phyloP scores from a whole-genome alignment of 148 eudicot species.

The Silene latifolia region DNA sequence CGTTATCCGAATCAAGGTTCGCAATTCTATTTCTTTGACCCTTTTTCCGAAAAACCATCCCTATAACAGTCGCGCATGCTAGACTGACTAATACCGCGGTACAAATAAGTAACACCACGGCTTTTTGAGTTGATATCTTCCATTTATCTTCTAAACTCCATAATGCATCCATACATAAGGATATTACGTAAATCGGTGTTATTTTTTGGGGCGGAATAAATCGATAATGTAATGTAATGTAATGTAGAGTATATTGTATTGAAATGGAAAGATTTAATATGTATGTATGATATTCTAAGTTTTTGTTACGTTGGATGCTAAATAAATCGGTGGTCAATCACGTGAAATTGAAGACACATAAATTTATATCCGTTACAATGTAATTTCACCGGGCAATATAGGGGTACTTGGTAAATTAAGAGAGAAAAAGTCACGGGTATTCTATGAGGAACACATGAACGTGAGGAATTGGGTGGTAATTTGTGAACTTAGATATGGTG shows the following conservation, averaged over 20 bases:
- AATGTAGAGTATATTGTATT: slow-evolving; percentile 1
- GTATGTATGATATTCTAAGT: not conserved
- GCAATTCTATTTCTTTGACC: slow-evolving; percentile 11
- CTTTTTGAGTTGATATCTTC: slow-evolving; percentile 55
- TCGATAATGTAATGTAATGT: not conserved
- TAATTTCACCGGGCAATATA: not conserved
- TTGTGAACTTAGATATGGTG: not conserved
- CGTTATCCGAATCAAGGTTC: slow-evolving; percentile 11
- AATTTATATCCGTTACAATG: slow-evolving; percentile 6
- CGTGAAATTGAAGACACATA: not conserved
- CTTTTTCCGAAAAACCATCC: slow-evolving; percentile 19
- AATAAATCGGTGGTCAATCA: not conserved
- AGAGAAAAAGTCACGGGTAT: not conserved
- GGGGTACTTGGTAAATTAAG: not conserved
- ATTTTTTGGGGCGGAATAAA: not conserved
- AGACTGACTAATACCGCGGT: slow-evolving; percentile 34
- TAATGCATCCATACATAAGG: slow-evolving; percentile 45
- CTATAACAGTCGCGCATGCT: slow-evolving; percentile 24
- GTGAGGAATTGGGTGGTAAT: not conserved
- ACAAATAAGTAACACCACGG: slow-evolving; percentile 35
- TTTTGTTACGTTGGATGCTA: not conserved
- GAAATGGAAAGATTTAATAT: not conserved
- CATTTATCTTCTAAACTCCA: slow-evolving; percentile 68
- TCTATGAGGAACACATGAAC: not conserved
- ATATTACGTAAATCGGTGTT: no score